Percentiles rank a stretch among this genome's conserved stretches.
Evolutionary conservation across 441 rosid species (phyloP).

Genomic region (Gossypium davidsonii): DNA sequence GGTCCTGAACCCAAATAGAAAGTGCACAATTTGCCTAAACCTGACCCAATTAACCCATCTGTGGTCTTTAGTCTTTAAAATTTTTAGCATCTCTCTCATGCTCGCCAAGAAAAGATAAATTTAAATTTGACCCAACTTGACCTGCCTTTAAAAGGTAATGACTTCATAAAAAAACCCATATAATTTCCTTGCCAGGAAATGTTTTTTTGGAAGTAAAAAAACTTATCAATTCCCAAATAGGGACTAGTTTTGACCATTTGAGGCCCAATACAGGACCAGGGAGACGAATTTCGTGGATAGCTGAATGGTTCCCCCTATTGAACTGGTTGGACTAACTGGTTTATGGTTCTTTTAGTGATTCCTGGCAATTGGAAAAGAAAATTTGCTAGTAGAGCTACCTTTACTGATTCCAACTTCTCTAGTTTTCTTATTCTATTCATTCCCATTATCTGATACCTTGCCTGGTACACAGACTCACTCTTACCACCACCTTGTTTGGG

Average conservation of each 20-base stretch:
- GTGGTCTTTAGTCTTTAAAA: not conserved
- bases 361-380: not conserved
- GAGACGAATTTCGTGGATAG: not conserved
- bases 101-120: not conserved
- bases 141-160: not conserved
- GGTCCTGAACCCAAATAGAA: not conserved
- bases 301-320: not conserved
- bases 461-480: not conserved
- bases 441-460: not conserved
- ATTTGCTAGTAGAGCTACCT: slow-evolving; percentile 7
- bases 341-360: slow-evolving; percentile 6
- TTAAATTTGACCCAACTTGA: not conserved
- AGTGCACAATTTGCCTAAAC: not conserved
- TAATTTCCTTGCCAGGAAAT: not conserved
- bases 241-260: not conserved
- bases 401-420: not conserved
- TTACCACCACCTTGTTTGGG: not conserved
- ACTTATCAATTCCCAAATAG: not conserved
- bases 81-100: not conserved
- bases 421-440: slow-evolving; percentile 6
- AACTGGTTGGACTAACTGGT: not conserved
- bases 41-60: not conserved
- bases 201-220: not conserved
- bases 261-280: not conserved
- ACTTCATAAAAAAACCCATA: not conserved